phyloP scores from a whole-genome alignment of 345 rosid species.

The Mallotus nudiflorus region DNA sequence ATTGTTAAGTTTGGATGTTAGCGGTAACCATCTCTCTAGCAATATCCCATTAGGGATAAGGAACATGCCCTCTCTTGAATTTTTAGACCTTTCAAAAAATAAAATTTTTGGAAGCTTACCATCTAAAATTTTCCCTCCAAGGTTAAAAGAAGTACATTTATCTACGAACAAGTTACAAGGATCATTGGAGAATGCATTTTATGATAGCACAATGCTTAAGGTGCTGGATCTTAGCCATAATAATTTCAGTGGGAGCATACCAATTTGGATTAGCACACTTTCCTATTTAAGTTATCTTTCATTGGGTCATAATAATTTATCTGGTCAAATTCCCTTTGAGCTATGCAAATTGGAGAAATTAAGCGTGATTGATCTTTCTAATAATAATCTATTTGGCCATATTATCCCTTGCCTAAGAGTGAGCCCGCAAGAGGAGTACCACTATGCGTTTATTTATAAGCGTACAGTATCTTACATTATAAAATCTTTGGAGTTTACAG shows the following conservation, averaged over 20 bases:
- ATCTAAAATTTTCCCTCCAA: neutral
- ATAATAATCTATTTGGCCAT: conserved; percentile 3
- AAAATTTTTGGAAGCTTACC: conserved; percentile 5
- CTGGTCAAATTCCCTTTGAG: conserved; percentile 14
- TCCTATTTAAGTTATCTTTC: conserved; percentile 11
- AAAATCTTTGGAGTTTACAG: neutral
- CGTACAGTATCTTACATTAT: too few species aligned
- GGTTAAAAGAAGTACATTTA: conserved; percentile 1
- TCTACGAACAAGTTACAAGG: conserved; percentile 2
- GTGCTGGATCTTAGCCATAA: conserved; percentile 22
- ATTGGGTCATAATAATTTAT: conserved; percentile 15
- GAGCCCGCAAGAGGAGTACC: too few species aligned
- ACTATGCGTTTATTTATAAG: too few species aligned
- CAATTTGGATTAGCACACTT: conserved; percentile 7
- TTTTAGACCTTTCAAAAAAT: neutral
- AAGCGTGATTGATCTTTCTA: neutral
- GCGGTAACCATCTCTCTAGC: neutral
- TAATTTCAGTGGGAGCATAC: conserved; percentile 13
- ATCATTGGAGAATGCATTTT: neutral
- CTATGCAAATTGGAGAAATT: conserved; percentile 17
- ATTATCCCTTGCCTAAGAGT: conserved; percentile 13
- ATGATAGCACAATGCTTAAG: too few species aligned
- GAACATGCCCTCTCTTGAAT: neutral
- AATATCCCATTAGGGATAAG: neutral
- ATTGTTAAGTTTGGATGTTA: neutral